Conservation (phyloP, 2,329 filamentous ascomycete genomes). For the Pyricularia pennisetigena region DNA sequence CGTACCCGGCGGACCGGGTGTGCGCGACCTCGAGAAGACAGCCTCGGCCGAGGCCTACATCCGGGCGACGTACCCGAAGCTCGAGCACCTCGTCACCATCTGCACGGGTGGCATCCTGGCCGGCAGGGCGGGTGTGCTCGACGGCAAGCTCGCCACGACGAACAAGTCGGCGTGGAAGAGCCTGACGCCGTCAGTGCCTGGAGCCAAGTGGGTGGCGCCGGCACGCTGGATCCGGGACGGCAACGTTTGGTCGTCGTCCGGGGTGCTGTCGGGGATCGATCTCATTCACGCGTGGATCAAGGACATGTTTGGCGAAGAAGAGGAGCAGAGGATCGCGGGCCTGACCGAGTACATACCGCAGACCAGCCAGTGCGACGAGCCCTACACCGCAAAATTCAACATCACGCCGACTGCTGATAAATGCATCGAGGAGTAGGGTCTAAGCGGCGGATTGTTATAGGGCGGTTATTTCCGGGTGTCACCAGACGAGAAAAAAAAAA, state of each 20-base stretch:
- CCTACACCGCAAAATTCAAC: constrained; percentile 9
- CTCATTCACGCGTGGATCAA: constrained; percentile 25
- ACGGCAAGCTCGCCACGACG: constrained; percentile 52
- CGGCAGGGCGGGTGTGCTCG: constrained; percentile 48
- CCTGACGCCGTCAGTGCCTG: constrained; percentile 21
- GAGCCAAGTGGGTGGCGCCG: constrained; percentile 48
- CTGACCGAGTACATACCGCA: constrained; percentile 41
- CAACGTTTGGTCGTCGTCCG: constrained; percentile 57
- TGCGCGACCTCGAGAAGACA: constrained; percentile 21
- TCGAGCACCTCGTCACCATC: constrained; percentile 51
- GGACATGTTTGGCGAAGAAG: constrained; percentile 37
- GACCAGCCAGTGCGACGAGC: constrained; percentile 12
- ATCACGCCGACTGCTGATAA: constrained; percentile 7
- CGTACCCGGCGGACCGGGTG: constrained; percentile 53
- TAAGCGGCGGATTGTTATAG: neutral
- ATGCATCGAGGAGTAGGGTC: neutral
- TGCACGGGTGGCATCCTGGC: constrained; percentile 55
- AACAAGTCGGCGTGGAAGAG: constrained; percentile 49
- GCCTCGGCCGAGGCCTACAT: constrained; percentile 34
- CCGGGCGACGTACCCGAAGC: constrained; percentile 27
- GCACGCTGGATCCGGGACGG: constrained; percentile 58
- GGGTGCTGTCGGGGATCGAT: constrained; percentile 22
- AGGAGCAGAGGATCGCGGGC: constrained; percentile 32
- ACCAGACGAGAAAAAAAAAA: neutral
- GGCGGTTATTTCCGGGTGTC: neutral